These are phyloP conservation scores for Neonectria neomacrospora DNA, from an alignment of 2,329 filamentous ascomycete species.

Conservation along the genomic window DNA sequence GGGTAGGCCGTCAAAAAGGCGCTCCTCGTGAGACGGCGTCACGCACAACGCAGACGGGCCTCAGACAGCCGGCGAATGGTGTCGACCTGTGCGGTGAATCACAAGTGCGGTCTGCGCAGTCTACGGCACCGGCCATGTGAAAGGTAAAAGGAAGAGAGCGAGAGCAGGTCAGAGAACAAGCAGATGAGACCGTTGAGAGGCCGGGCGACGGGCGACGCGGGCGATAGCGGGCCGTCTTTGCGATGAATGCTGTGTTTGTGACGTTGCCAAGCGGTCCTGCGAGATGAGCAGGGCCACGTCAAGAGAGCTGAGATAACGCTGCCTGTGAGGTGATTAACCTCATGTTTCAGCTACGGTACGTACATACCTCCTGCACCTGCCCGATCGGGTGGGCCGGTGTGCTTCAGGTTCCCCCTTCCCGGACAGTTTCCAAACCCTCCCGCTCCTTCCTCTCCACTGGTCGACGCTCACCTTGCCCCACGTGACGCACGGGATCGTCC, in stretches of 20 bases:
- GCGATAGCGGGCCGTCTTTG: conserved; percentile 11
- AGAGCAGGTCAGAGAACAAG: neutral
- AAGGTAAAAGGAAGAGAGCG: conserved; percentile 7
- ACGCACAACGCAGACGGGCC: conserved; percentile 31
- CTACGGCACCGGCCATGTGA: neutral
- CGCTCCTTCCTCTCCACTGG: conserved; percentile 24
- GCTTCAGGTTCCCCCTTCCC: conserved; percentile 9
- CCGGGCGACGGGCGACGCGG: conserved; percentile 11
- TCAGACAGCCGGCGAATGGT: conserved; percentile 39
- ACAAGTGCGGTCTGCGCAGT: conserved; percentile 29
- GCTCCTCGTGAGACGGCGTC: conserved; percentile 18
- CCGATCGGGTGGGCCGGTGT: neutral
- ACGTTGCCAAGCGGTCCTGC: conserved; percentile 23
- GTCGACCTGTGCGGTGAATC: conserved; percentile 20
- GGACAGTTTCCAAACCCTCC: conserved; percentile 19
- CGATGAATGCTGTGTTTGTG: conserved; percentile 23
- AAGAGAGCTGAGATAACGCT: conserved; percentile 23
- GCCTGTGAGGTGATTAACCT: conserved; percentile 17
- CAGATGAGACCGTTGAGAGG: neutral
- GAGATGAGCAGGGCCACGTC: conserved; percentile 25
- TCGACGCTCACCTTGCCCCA: conserved; percentile 29
- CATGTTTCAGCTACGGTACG: conserved; percentile 34
- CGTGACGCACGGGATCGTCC: conserved; percentile 33
- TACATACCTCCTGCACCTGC: neutral
- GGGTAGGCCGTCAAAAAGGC: conserved; percentile 30